Base-by-base conservation (phyloP, 805 yeast genomes). In the Metschnikowia arizonensis region DNA sequence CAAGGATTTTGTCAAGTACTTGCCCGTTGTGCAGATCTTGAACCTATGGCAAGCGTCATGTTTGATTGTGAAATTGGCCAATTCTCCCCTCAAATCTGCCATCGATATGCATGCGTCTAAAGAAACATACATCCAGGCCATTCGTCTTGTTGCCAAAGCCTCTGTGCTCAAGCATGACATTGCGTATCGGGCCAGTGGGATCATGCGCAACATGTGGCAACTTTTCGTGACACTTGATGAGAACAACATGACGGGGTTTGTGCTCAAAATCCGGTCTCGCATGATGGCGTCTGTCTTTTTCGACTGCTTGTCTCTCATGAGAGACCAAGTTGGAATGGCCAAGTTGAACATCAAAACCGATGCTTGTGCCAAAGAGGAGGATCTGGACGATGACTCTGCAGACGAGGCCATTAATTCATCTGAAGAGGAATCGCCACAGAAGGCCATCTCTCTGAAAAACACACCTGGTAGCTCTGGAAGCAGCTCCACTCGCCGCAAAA, bases 171-270 rank as follows among this genome's bases (percentile, higher is more conserved):
- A 88, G 56, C 93, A 90, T 65, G 99, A 91, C 60, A 82, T 93
- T 74, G 88, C 97, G 0, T 88, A 87, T 61, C 77, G 98, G 53
- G 86, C 96, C 0, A 82, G 95, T 37, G 97, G 96, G 7, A 88
- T 93, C 48, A 88, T 93, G 93, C 78, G 85, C 57, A 89, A 89
- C 59, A 83, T 89, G 72, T 91, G 99, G 99, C 87, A 85, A 48
- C 72, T 89, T 48, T 86, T 86, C 63, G 78, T 83, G 41, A 75
- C 83, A 4, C 68, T 89, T 54, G 78, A 81, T 51, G 82, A 78
- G 33, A 79, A 77, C 50, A 63, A 63, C n/a, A 53, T 60, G 46
- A 63, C 65, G 8, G 61, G 62, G 12, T 59, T 67, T 25, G 66
- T 69, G 33, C 81, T 86, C 3, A 76, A 76, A 2, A 83, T 90